Evolutionary conservation across 1,284 basidiomycete species (phyloP).

Genomic region (Malassezia sympodialis): DNA sequence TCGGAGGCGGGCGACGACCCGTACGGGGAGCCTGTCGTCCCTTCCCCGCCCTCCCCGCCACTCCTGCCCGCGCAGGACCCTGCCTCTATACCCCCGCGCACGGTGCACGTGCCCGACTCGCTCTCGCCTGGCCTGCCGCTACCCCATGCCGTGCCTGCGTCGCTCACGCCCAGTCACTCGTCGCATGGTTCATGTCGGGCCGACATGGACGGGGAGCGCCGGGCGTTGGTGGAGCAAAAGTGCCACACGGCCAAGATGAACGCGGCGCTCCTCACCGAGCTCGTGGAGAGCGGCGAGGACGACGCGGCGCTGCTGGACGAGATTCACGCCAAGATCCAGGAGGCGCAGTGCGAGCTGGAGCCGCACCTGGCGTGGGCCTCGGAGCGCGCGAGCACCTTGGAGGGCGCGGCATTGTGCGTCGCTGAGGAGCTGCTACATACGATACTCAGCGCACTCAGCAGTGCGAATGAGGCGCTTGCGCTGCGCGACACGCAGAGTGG

Average conservation of each 20-base stretch:
- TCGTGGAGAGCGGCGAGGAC: not conserved
- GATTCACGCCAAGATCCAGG: not conserved
- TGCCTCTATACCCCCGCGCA: not conserved
- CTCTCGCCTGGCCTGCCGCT: not conserved
- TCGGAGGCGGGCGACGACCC: too few relatives aligned
- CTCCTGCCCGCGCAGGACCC: not conserved
- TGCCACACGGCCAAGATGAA: slow-evolving; percentile 8
- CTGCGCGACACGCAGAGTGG: not conserved
- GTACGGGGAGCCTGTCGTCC: too few relatives aligned
- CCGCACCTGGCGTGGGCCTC: slow-evolving; percentile 4
- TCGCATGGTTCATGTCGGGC: not conserved
- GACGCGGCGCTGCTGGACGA: not conserved
- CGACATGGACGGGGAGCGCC: not conserved
- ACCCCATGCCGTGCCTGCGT: not conserved
- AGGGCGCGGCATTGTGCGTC: not conserved
- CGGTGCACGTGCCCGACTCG: not conserved
- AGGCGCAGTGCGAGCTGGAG: not conserved
- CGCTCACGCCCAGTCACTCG: not conserved
- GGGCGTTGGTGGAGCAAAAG: not conserved
- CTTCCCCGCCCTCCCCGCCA: too few relatives aligned
- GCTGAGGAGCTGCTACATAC: slow-evolving; percentile 2
- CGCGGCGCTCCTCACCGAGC: slow-evolving; percentile 3
- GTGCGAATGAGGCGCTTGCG: slow-evolving; percentile 3
- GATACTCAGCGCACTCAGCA: slow-evolving; percentile 1
- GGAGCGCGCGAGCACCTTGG: not conserved